Conservation (phyloP, 345 rosid species). For the Lumnitzera racemosa region DNA sequence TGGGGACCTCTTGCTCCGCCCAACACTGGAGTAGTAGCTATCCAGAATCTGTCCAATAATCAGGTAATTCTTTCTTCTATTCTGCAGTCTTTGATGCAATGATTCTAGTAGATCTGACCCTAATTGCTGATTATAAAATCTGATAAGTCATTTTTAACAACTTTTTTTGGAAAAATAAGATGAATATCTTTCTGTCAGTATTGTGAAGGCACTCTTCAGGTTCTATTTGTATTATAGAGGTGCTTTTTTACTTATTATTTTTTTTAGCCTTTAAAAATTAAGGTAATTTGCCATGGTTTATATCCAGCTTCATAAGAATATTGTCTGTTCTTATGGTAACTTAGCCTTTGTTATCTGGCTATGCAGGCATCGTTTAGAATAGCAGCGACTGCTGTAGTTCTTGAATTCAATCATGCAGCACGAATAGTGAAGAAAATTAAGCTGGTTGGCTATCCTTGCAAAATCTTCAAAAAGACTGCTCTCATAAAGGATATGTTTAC, state of each 20-base stretch:
- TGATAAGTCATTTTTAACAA: no score
- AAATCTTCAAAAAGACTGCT: conserved; percentile 86
- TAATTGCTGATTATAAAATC: no score
- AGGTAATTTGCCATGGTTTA: no score
- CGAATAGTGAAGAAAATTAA: conserved; percentile 76
- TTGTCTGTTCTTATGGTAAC: conserved; percentile 1
- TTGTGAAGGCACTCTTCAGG: no score
- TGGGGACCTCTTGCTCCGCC: conserved; percentile 99
- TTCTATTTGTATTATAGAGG: no score
- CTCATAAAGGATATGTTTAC: conserved; percentile 86
- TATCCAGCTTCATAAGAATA: background rate
- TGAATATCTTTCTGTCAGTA: no score
- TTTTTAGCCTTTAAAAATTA: no score
- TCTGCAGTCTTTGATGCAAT: conserved; percentile 7
- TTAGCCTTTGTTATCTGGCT: conserved; percentile 5
- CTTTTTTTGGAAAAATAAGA: no score
- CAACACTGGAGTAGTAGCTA: conserved; percentile 76
- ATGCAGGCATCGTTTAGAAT: conserved; percentile 72
- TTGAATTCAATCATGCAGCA: conserved; percentile 80
- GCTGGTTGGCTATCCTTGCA: conserved; percentile 84
- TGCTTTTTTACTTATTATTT: no score
- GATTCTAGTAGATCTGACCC: background rate
- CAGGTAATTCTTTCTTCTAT: conserved; percentile 40
- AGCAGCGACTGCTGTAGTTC: conserved; percentile 68
- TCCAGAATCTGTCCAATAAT: conserved; percentile 68